These are phyloP conservation scores for Candida suzukii DNA, from an alignment of 805 yeast genomes.

Conservation along the genomic window DNA sequence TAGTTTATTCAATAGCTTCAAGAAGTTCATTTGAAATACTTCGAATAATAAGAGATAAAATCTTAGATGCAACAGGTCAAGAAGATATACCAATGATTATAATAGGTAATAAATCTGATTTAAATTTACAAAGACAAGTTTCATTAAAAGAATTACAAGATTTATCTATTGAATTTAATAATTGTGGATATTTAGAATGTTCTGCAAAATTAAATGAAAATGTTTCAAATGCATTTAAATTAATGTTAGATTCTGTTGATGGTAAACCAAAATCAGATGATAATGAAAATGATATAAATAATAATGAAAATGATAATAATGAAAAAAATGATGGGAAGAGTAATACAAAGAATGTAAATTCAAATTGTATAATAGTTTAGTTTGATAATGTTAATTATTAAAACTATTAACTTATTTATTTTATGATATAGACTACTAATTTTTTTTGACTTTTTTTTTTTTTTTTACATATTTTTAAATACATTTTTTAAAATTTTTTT, in stretches of 20 bases:
- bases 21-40: conserved; percentile 72
- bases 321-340: background rate
- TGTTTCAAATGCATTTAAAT: conserved; percentile 48
- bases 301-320: background rate
- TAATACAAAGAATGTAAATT: too few relatives aligned
- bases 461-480: too few relatives aligned
- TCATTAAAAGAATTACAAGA: conserved; percentile 42
- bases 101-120: conserved; percentile 47
- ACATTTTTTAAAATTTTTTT: too few relatives aligned
- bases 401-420: too few relatives aligned
- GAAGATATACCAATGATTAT: conserved; percentile 42
- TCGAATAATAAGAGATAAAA: conserved; percentile 73
- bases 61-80: conserved; percentile 56
- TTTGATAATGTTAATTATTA: too few relatives aligned
- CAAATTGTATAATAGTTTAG: too few relatives aligned
- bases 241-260: conserved; percentile 56
- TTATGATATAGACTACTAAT: too few relatives aligned
- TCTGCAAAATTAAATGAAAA: conserved; percentile 41
- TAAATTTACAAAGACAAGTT: conserved; percentile 51
- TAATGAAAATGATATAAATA: background rate
- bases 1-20: conserved; percentile 78
- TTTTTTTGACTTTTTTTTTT: too few relatives aligned
- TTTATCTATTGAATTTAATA: conserved; percentile 34
- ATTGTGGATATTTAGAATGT: conserved; percentile 39
- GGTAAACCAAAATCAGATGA: background rate